These are phyloP conservation scores for Mitragyna speciosa DNA, from an alignment of 257 asterid genomes.

Conservation along the genomic window DNA sequence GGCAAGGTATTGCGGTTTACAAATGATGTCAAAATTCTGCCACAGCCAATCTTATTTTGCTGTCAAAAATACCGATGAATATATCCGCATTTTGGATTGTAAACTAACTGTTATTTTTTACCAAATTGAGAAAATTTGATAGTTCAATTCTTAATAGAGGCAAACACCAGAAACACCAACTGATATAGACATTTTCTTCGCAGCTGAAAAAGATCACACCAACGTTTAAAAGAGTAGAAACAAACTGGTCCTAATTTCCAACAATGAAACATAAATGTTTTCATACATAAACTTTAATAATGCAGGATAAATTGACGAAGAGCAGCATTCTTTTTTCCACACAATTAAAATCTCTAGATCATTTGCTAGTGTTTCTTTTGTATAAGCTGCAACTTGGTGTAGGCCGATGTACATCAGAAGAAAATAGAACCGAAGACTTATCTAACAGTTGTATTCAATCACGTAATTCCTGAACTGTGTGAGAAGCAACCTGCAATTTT, in stretches of 20 bases:
- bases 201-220: background rate
- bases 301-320: background rate
- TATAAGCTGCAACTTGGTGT: background rate
- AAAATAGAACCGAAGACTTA: too few species aligned
- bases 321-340: background rate
- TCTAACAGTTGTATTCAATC: slow-evolving; percentile 37
- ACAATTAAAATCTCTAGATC: background rate
- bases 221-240: background rate
- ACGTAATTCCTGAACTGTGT: slow-evolving; percentile 42
- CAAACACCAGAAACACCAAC: background rate
- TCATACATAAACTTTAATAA: too few species aligned
- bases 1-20: background rate
- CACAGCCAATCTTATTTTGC: background rate
- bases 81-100: background rate
- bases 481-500: slow-evolving; percentile 49
- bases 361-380: background rate
- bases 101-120: background rate
- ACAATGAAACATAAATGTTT: too few species aligned
- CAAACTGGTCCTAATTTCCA: background rate
- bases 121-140: background rate
- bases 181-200: too few species aligned
- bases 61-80: too few species aligned
- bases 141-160: background rate
- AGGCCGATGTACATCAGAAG: background rate
- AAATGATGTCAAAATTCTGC: background rate